Evolutionary conservation across 768 basidiomycete genomes (phyloP), one percentile per base, ranked within the genome.

Genomic region (Russula sp.): DNA sequence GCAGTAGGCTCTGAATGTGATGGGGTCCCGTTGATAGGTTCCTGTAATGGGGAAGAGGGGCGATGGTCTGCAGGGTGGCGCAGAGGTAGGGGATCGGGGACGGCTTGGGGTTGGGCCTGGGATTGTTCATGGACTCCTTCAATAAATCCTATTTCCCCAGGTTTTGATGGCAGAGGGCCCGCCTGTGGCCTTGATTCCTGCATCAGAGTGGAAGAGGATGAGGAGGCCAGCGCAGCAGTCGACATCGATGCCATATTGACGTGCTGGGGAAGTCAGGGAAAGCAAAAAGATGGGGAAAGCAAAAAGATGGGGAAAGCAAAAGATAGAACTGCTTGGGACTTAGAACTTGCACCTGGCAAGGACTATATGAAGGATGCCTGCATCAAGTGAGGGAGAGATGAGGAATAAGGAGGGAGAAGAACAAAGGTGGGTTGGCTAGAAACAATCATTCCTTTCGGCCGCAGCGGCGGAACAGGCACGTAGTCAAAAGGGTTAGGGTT

Each of bases 111-210:
- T 13, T 18, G 32, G 50, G 59, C 61, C 56, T 54, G 63, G 61
- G 60, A 67, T 64, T 38, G 57, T 38, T 65, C 70, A 58, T 75
- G 75, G 20, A 75, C 56, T 11, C 72, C 76, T 56, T 83, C 83
- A 34, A 75, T 62, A 68, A 75, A 88, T 22, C 86, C 86, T 55
- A 88, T 83, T 68, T 87, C 86, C 32, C 85, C 87, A 20, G 79
- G 76, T 70, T 87, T 87, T 47, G 69, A 70, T 56, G 86, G 86
- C 68, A 86, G 73, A 58, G 85, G 84, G 46, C 76, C 84, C 67
- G 84, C 84, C 76, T 86, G 76, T 58, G 73, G 75, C 66, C 76
- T 75, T 64, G 66, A 57, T 68, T 75, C 74, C 59, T 71, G 69
- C 32, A 36, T 47, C 55, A 47, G 25, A 47, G 50, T 41, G 39